These are phyloP conservation scores for Microthyrium microscopicum DNA, from an alignment of 2,329 filamentous ascomycete genomes.

Conservation along the genomic window DNA sequence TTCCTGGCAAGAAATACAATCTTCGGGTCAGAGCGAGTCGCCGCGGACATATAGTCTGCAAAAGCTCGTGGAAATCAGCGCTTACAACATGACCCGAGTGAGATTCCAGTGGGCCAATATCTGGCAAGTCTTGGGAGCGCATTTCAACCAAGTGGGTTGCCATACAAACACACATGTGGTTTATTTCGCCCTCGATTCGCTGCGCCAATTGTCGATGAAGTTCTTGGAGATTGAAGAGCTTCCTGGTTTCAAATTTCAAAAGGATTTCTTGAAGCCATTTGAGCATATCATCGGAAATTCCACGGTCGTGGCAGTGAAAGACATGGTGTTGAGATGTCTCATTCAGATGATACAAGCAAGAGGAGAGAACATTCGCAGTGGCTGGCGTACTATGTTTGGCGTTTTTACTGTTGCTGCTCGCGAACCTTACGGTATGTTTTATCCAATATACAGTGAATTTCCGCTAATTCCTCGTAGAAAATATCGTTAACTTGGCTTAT, in stretches of 20 bases:
- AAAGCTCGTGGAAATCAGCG: slow-evolving; percentile 96
- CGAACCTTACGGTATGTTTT: slow-evolving; percentile 55
- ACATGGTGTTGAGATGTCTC: slow-evolving; percentile 88
- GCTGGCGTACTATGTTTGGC: slow-evolving; percentile 99
- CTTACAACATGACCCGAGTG: slow-evolving; percentile 98
- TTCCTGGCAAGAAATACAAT: slow-evolving; percentile 98
- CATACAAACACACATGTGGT: slow-evolving; percentile 94
- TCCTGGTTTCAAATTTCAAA: slow-evolving; percentile 98
- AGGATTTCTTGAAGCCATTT: slow-evolving; percentile 96
- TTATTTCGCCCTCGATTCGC: slow-evolving; percentile 89
- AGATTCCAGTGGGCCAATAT: slow-evolving; percentile 97
- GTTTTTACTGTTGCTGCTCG: slow-evolving; percentile 91
- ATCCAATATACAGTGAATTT: not conserved
- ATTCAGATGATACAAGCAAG: slow-evolving; percentile 98
- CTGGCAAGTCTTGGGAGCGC: slow-evolving; percentile 92
- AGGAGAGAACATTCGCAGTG: slow-evolving; percentile 91
- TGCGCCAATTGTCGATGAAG: slow-evolving; percentile 91
- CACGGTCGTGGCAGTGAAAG: slow-evolving; percentile 80
- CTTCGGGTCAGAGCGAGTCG: slow-evolving; percentile 87
- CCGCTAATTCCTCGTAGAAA: too few species aligned
- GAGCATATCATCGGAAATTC: slow-evolving; percentile 95
- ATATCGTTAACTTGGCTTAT: slow-evolving; percentile 90
- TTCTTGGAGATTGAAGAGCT: slow-evolving; percentile 98
- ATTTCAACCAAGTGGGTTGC: slow-evolving; percentile 96
- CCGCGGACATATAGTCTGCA: slow-evolving; percentile 94